phyloP scores from a whole-genome alignment of 2,329 filamentous ascomycete species.

The Emergomyces pasteurianus region DNA sequence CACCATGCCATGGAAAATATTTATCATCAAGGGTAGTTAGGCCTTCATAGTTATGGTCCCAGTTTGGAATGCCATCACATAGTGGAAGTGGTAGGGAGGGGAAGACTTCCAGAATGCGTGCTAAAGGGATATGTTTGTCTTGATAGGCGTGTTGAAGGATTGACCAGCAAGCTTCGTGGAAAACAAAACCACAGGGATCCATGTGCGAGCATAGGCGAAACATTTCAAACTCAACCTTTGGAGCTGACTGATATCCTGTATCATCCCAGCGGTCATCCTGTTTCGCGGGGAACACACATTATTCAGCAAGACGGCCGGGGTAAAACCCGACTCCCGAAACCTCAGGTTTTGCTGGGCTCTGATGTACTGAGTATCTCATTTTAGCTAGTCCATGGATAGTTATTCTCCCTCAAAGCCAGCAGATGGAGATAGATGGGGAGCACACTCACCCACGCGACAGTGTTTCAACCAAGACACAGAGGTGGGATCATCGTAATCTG shows the following conservation, averaged over 20 bases:
- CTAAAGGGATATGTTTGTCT: not conserved
- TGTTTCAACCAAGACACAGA: not conserved
- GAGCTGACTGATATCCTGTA: not conserved
- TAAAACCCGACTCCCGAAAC: not conserved
- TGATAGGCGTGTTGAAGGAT: not conserved
- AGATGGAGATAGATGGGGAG: no score
- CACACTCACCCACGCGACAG: not conserved
- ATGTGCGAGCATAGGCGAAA: not conserved
- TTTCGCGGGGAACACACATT: not conserved
- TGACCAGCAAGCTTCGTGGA: constrained; percentile 1
- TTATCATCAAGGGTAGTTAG: not conserved
- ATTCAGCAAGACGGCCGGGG: not conserved
- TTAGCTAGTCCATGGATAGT: not conserved
- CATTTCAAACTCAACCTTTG: not conserved
- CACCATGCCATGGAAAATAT: not conserved
- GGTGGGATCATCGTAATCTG: not conserved
- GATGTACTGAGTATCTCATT: not conserved
- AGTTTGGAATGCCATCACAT: not conserved
- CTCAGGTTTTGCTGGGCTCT: not conserved
- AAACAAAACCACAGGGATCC: not conserved
- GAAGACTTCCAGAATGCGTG: not conserved
- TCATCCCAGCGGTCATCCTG: not conserved
- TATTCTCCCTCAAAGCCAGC: no score
- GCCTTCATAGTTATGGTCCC: not conserved
- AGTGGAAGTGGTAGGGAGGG: not conserved